Evolutionary conservation across 306 rosid species (phyloP).

Genomic region (Pueraria montana): DNA sequence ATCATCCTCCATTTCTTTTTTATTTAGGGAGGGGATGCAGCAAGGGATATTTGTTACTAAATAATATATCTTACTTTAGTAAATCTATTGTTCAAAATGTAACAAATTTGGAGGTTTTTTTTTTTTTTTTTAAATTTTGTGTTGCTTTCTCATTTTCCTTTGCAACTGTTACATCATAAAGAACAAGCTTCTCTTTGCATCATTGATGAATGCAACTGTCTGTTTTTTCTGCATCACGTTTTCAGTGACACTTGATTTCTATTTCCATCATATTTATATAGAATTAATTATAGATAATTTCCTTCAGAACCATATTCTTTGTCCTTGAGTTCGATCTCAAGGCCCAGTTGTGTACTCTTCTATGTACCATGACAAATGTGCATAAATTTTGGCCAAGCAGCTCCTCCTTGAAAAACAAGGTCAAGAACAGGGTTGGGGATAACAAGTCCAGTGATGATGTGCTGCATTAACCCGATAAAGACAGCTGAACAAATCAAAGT

Average conservation of each 20-base stretch:
- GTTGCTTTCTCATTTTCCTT: constrained; percentile 25
- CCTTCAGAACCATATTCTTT: constrained; percentile 18
- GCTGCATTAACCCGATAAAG: constrained; percentile 1
- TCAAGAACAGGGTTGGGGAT: constrained; percentile 2
- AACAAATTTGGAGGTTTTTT: background rate
- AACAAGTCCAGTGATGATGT: constrained; percentile 13
- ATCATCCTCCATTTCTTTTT: constrained; percentile 3
- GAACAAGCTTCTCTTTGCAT: constrained; percentile 8
- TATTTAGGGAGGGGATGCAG: background rate
- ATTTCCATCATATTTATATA: constrained; percentile 1
- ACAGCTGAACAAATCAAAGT: background rate
- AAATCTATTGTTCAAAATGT: constrained; percentile 27
- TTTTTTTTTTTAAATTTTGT: background rate
- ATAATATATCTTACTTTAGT: background rate
- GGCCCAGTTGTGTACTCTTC: background rate
- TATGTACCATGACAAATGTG: constrained; percentile 15
- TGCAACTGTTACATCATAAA: constrained; percentile 1
- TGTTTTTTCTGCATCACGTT: background rate
- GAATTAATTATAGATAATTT: background rate
- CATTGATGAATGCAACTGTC: constrained; percentile 16
- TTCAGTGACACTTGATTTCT: constrained; percentile 1
- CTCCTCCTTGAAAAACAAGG: constrained; percentile 27
- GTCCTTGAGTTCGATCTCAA: constrained; percentile 4
- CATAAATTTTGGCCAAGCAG: constrained; percentile 28
- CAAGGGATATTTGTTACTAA: constrained; percentile 1